A percentile compares a stretch with the other conserved stretches of the same genome.
Conservation (phyloP, 1,284 basidiomycete species). For the Grifola frondosa region DNA sequence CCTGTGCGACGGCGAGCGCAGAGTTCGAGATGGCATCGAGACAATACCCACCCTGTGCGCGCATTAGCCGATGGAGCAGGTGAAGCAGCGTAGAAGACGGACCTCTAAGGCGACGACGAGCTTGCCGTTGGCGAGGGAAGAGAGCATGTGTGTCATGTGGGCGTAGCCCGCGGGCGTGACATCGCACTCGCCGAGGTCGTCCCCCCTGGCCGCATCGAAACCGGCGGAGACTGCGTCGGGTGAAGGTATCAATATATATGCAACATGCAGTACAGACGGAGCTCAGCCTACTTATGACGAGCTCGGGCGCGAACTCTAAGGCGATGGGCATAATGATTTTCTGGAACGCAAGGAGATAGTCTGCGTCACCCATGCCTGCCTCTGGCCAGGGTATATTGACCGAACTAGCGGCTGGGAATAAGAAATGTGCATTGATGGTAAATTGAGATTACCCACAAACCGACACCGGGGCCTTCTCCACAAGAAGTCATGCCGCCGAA, state of each 20-base stretch:
- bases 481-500: constrained; percentile 87
- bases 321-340: constrained; percentile 97
- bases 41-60: constrained; percentile 88
- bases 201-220: constrained; percentile 94
- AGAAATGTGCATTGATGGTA: constrained; percentile 3
- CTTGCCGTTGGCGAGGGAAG: constrained; percentile 85
- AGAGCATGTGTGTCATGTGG: constrained; percentile 98
- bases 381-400: constrained; percentile 97
- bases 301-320: constrained; percentile 92
- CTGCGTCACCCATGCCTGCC: constrained; percentile 88
- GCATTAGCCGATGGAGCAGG: constrained; percentile 1
- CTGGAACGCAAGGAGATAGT: constrained; percentile 97
- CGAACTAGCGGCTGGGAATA: constrained; percentile 67
- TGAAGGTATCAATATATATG: too few species aligned
- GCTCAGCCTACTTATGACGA: constrained; percentile 99
- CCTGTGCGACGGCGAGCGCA: constrained; percentile 81
- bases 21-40: constrained; percentile 87
- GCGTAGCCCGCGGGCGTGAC: constrained; percentile 95
- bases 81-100: constrained; percentile 10
- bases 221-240: constrained; percentile 83
- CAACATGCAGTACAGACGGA: too few species aligned
- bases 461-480: constrained; percentile 80
- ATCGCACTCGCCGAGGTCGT: constrained; percentile 86
- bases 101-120: constrained; percentile 95
- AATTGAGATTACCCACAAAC: constrained; percentile 50